Evolutionary conservation across 371 early-diverging fungal species (phyloP).

Genomic region (Actinomucor elegans): DNA sequence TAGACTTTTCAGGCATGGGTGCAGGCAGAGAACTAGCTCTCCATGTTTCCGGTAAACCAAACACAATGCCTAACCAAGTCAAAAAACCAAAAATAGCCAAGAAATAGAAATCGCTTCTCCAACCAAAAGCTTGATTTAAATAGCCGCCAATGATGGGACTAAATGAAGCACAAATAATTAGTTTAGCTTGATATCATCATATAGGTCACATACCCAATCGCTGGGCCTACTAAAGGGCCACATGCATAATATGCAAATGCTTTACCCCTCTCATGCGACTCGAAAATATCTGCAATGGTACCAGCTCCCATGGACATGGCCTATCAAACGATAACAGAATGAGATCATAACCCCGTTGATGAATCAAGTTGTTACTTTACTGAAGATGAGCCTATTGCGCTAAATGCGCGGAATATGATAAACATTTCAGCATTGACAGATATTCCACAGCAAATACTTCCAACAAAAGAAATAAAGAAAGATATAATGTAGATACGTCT

Average conservation of each 20-base stretch:
- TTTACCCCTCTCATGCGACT: constrained; percentile 36
- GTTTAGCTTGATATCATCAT: neutral
- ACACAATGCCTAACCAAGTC: constrained; percentile 29
- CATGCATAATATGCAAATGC: constrained; percentile 39
- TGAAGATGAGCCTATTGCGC: constrained; percentile 40
- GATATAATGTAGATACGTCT: constrained; percentile 42
- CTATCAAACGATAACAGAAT: constrained; percentile 5
- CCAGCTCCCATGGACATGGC: constrained; percentile 49
- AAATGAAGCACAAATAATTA: neutral
- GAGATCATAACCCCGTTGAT: neutral
- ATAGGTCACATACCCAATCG: constrained; percentile 24
- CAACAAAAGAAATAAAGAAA: constrained; percentile 29
- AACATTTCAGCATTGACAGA: constrained; percentile 45
- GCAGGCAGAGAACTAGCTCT: neutral
- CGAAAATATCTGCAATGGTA: constrained; percentile 45
- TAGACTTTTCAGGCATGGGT: neutral
- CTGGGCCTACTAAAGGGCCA: constrained; percentile 41
- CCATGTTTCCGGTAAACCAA: constrained; percentile 47
- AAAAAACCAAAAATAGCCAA: constrained; percentile 26
- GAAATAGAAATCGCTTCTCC: constrained; percentile 46
- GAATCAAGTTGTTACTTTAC: constrained; percentile 14
- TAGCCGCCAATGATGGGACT: constrained; percentile 50
- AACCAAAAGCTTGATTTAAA: constrained; percentile 43
- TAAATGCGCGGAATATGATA: constrained; percentile 36
- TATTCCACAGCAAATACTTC: constrained; percentile 34